phyloP scores from a whole-genome alignment of 2,329 filamentous ascomycete species.

The Aspergillus sp. region DNA sequence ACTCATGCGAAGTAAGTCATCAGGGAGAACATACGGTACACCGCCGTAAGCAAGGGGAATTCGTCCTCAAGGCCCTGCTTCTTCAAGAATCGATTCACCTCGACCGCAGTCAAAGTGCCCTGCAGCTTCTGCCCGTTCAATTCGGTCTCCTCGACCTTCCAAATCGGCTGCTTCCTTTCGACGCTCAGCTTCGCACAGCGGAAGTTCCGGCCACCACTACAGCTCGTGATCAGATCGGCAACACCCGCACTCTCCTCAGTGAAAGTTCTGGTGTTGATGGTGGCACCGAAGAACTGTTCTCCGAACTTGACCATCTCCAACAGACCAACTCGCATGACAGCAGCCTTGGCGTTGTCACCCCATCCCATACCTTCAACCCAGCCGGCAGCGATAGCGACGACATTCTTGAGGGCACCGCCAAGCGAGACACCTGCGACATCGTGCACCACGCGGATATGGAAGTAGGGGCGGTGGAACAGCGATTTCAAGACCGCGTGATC shows the following conservation, averaged over 20 bases:
- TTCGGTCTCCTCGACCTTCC: conserved; percentile 83
- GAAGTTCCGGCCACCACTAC: conserved; percentile 89
- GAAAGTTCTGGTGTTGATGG: conserved; percentile 79
- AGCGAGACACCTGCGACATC: conserved; percentile 98
- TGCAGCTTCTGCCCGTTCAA: conserved; percentile 97
- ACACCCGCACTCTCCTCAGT: conserved; percentile 96
- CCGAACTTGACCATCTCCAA: conserved; percentile 97
- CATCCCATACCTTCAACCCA: conserved; percentile 95
- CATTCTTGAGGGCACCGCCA: conserved; percentile 92
- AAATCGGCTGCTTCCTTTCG: conserved; percentile 73
- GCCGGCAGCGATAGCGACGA: conserved; percentile 89
- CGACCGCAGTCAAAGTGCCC: conserved; percentile 85
- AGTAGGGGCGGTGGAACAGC: conserved; percentile 94
- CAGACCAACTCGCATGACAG: conserved; percentile 92
- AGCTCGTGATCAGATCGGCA: conserved; percentile 92
- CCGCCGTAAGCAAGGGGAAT: conserved; percentile 90
- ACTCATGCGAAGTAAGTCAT: conserved; percentile 5
- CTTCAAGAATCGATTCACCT: conserved; percentile 87
- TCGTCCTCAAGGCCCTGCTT: conserved; percentile 73
- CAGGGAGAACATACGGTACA: conserved; percentile 56
- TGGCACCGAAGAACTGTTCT: conserved; percentile 85
- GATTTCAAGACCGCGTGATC: conserved; percentile 79
- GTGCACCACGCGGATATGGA: conserved; percentile 89
- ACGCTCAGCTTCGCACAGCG: conserved; percentile 87
- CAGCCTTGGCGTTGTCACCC: conserved; percentile 99